Percentiles rank a stretch among this genome's conserved stretches.
Conservation (phyloP, 2,329 filamentous ascomycete species). For the Aspergillus pseudoglaucus region DNA sequence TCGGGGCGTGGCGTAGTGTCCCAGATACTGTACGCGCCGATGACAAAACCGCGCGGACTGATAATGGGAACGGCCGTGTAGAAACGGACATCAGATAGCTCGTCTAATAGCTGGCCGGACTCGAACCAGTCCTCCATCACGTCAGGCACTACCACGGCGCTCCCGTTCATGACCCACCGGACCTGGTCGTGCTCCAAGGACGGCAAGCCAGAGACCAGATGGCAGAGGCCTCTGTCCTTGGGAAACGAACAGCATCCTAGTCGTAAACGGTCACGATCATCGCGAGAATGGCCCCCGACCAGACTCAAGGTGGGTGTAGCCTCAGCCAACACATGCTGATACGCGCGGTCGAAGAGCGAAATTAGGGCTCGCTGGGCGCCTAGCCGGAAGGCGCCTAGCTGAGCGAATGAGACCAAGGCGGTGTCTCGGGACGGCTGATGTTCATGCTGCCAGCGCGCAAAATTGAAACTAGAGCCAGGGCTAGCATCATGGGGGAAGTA, state of each 20-base stretch:
- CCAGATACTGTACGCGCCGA: constrained; percentile 54
- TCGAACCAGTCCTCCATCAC: constrained; percentile 27
- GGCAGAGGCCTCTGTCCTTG: constrained; percentile 22
- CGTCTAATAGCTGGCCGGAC: constrained; percentile 17
- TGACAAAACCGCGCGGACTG: constrained; percentile 47
- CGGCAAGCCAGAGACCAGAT: constrained; percentile 12
- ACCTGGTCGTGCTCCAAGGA: background rate
- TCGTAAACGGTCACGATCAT: constrained; percentile 18
- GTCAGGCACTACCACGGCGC: constrained; percentile 25
- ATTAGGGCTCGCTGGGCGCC: constrained; percentile 41
- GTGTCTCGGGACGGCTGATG: constrained; percentile 22
- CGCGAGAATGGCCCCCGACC: constrained; percentile 12
- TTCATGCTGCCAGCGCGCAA: constrained; percentile 9
- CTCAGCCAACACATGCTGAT: constrained; percentile 49
- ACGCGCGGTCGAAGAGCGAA: constrained; percentile 46
- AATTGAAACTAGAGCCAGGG: constrained; percentile 6
- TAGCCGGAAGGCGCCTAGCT: constrained; percentile 43
- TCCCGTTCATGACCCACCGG: background rate
- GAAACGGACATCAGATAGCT: constrained; percentile 34
- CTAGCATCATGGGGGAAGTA: constrained; percentile 15
- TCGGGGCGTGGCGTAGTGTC: constrained; percentile 44
- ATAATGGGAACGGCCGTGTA: constrained; percentile 54
- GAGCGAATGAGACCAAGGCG: constrained; percentile 45
- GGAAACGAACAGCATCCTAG: constrained; percentile 26
- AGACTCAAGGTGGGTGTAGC: constrained; percentile 41